Evolutionary conservation across 2,329 filamentous ascomycete species (phyloP), one percentile per base, ranked within the genome.

Genomic region (Diaporthe sp.): DNA sequence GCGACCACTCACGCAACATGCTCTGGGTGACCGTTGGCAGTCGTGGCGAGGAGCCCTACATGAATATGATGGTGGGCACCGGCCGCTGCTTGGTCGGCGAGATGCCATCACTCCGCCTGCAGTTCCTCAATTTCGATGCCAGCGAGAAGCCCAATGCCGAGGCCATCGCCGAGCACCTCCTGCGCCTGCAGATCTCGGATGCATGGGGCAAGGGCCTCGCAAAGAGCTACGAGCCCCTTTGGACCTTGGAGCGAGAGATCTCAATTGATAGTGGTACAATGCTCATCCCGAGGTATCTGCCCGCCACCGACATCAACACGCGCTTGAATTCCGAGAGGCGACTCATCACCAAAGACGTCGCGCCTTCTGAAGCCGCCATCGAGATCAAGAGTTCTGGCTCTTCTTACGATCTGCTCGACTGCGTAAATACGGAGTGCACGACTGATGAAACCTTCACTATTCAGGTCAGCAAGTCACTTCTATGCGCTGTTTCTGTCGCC

Each of bases 171-270:
- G 76, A 76, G 52, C 64, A 74, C 5, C 69, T 79, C 7, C 54
- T 79, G n/a, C 76, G 74, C 4, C 74, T 78, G 3, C 69, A 74
- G 12, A 66, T 75, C 35, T 76, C 74, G 47, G 64, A 72, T 5
- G 61, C 71, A 33, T 76, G 77, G 75, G 64, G 74, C 28, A 67
- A 67, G 38, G 47, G 64, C 22, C 30, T 67, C n/a, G 4, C 64
- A 35, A 52, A 67, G 61, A 47, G 42, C 22, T 33, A 70, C 15
- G 35, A 74, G 2, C 60, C 82, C 0, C 58, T 82, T 4, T 83
- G 82, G 81, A 79, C 77, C 4, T 76, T 77, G 1, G 82, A 83
- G 69, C 79, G 77, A 1, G 82, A 84, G 61, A 38, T 81, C 3
- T 75, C 76, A 22, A 54, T 82, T 15, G 40, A 78, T 6, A 47